These are phyloP conservation scores for Chlorella ohadii DNA, from an alignment of 139 green algal genomes.

Conservation along the genomic window DNA sequence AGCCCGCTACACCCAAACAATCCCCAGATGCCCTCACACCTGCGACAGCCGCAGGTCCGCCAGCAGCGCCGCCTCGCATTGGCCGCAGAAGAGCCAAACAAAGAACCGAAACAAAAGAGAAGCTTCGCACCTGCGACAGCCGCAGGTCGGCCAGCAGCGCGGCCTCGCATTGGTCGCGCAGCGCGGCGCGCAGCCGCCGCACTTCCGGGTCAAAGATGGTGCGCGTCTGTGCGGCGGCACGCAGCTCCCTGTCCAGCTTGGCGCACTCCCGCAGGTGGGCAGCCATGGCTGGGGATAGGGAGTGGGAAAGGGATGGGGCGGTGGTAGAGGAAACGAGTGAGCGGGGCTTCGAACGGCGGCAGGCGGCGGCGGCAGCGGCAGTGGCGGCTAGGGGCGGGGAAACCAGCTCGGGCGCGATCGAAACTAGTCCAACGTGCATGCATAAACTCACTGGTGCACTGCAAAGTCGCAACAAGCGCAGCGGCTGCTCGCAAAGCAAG, in stretches of 20 bases:
- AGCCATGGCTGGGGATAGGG: conserved; percentile 2
- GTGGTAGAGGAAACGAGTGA: background rate
- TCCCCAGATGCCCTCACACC: no score
- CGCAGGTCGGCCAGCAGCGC: conserved; percentile 65
- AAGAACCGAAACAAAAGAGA: no score
- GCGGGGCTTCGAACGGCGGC: background rate
- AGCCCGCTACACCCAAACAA: no score
- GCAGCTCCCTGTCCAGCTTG: background rate
- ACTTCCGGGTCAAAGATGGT: conserved; percentile 59
- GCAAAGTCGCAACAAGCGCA: no score
- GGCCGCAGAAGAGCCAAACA: no score
- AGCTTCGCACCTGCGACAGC: conserved; percentile 50
- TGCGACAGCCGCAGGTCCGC: no score
- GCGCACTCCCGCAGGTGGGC: conserved; percentile 9
- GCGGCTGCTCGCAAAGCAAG: no score
- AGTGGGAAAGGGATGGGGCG: no score
- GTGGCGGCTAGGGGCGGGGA: background rate
- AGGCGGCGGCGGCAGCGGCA: background rate
- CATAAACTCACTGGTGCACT: no score
- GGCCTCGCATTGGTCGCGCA: conserved; percentile 61
- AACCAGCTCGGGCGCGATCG: background rate
- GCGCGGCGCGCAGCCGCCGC: conserved; percentile 50
- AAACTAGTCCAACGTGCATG: no score
- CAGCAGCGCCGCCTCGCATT: no score
- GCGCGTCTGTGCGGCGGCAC: background rate